phyloP scores from a whole-genome alignment of 805 yeast genomes.

The Huiozyma sinensis region DNA sequence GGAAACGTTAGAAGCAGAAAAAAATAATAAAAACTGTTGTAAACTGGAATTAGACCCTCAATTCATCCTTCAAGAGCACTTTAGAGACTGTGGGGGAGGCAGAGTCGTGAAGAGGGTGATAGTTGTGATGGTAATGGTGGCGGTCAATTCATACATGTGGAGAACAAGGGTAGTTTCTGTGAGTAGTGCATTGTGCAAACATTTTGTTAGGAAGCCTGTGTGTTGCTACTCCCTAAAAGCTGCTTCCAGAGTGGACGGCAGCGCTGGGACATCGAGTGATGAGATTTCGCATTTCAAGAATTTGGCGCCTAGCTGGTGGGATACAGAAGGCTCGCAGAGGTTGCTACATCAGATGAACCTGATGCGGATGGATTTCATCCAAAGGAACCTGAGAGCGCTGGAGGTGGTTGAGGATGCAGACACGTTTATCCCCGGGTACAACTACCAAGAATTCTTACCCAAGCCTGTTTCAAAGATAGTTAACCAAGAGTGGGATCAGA shows the following conservation, averaged over 20 bases:
- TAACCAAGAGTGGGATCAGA: constrained; percentile 42
- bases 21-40: no score
- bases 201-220: no score
- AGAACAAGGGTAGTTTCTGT: no score
- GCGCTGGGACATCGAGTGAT: constrained; percentile 28
- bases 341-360: constrained; percentile 92
- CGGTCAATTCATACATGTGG: no score
- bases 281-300: constrained; percentile 77
- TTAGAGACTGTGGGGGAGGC: no score
- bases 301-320: constrained; percentile 98
- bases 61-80: no score
- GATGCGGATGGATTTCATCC: constrained; percentile 78
- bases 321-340: constrained; percentile 82
- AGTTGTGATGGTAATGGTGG: no score
- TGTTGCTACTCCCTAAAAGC: background rate
- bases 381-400: constrained; percentile 38
- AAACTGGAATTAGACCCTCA: no score
- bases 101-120: no score
- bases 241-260: background rate
- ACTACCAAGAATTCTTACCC: constrained; percentile 53
- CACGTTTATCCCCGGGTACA: constrained; percentile 71
- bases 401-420: constrained; percentile 23
- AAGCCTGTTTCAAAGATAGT: constrained; percentile 38
- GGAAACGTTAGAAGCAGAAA: no score
- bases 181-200: no score